Percentiles rank a stretch among this genome's conserved stretches.
phyloP scores from a whole-genome alignment of 2,329 filamentous ascomycete genomes.

The Aspergillus quadricinctus region DNA sequence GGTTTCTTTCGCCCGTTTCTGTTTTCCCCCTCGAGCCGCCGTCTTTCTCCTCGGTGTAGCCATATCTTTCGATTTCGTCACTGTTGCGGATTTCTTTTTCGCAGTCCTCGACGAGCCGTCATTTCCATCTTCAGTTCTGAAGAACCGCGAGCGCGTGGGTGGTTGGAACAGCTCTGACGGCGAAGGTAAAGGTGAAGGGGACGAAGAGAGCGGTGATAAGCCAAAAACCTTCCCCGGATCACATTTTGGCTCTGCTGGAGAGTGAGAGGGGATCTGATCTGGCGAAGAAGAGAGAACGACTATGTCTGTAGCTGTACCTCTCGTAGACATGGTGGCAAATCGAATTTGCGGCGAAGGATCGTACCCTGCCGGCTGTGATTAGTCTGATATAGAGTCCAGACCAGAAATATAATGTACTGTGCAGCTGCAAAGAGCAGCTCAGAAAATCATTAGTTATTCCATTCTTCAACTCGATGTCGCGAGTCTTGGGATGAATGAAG shows the following conservation, averaged over 20 bases:
- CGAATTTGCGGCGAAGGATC: not conserved
- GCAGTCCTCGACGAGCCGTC: conserved; percentile 2
- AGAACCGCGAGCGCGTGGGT: conserved; percentile 24
- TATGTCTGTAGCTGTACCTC: conserved; percentile 31
- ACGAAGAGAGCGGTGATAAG: conserved; percentile 16
- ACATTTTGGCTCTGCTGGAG: conserved; percentile 25
- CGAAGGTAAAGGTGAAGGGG: conserved; percentile 25
- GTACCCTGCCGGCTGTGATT: not conserved
- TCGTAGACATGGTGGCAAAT: conserved; percentile 35
- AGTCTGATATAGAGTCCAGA: not conserved
- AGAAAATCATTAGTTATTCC: not conserved
- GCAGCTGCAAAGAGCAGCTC: not conserved
- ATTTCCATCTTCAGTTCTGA: conserved; percentile 10
- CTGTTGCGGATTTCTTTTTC: conserved; percentile 9
- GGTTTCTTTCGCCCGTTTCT: conserved; percentile 11
- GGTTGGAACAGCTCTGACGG: conserved; percentile 22
- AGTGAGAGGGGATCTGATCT: conserved; percentile 24
- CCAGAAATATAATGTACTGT: not conserved
- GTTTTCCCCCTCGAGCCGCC: conserved; percentile 6
- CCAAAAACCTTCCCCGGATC: conserved; percentile 11
- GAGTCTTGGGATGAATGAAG: not conserved
- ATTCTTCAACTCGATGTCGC: not conserved
- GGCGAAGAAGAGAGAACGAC: conserved; percentile 42
- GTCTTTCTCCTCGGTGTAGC: conserved; percentile 4
- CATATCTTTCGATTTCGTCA: conserved; percentile 8